These are phyloP conservation scores for Pseudonectria foliicola DNA, from an alignment of 2,329 filamentous ascomycete genomes.

Conservation along the genomic window DNA sequence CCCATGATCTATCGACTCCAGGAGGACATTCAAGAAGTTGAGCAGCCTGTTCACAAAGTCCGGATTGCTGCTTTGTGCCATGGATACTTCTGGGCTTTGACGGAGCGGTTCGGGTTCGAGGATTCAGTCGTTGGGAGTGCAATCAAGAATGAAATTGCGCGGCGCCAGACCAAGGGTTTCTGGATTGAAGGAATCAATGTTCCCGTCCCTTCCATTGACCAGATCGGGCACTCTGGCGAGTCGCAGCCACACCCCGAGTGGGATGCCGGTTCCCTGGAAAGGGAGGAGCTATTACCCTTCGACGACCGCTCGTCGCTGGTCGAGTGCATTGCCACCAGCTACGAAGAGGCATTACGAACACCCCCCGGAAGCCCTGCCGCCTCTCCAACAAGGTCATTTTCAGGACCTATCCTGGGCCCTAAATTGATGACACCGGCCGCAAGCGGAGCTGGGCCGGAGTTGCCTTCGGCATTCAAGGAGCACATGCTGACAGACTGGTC, in stretches of 20 bases:
- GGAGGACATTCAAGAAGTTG: conserved; percentile 66
- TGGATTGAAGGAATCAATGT: conserved; percentile 72
- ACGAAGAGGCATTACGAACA: conserved; percentile 54
- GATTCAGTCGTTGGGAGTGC: conserved; percentile 59
- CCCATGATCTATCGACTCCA: conserved; percentile 88
- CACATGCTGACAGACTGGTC: conserved; percentile 77
- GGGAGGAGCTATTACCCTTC: conserved; percentile 64
- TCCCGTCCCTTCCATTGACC: conserved; percentile 58
- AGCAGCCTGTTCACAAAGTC: conserved; percentile 63
- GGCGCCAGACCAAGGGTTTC: conserved; percentile 64
- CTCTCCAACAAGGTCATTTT: conserved; percentile 60
- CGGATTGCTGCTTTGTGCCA: conserved; percentile 78
- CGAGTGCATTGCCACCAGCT: conserved; percentile 65
- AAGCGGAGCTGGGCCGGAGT: conserved; percentile 38
- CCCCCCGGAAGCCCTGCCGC: conserved; percentile 62
- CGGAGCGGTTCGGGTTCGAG: conserved; percentile 71
- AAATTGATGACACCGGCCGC: conserved; percentile 34
- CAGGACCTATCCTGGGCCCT: conserved; percentile 53
- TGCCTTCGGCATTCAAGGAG: conserved; percentile 63
- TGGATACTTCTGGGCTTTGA: conserved; percentile 79
- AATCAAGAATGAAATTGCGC: conserved; percentile 68
- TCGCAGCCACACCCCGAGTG: conserved; percentile 37
- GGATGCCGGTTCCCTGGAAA: conserved; percentile 48
- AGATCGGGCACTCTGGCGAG: conserved; percentile 49
- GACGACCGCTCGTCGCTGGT: conserved; percentile 66